A percentile compares a stretch with the other conserved stretches of the same genome.
These are phyloP conservation scores for Letharia columbiana DNA, from an alignment of 495 filamentous ascomycete species.

Conservation along the genomic window DNA sequence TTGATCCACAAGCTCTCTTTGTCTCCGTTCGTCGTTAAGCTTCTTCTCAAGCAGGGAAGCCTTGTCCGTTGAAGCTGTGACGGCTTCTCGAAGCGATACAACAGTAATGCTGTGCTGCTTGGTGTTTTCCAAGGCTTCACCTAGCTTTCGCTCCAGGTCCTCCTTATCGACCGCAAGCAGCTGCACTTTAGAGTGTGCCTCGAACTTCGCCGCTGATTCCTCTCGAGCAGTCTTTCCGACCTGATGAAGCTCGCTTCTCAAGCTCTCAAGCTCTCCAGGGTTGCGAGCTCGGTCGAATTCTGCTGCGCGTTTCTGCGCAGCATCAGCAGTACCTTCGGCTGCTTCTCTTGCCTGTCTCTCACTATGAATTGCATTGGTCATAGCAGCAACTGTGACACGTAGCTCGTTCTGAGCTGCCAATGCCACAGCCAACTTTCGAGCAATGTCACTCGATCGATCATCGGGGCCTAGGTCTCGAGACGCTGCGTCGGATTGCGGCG, in stretches of 20 bases:
- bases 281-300: conserved; percentile 82
- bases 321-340: conserved; percentile 79
- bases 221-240: conserved; percentile 65
- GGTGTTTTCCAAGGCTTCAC: conserved; percentile 55
- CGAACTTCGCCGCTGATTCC: conserved; percentile 62
- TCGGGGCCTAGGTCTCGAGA: conserved; percentile 47
- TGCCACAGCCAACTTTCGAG: conserved; percentile 69
- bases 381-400: conserved; percentile 55
- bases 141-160: conserved; percentile 61
- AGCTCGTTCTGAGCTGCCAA: conserved; percentile 71
- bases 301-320: conserved; percentile 70
- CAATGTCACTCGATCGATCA: conserved; percentile 69
- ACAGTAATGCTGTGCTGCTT: conserved; percentile 68
- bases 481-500: conserved; percentile 57
- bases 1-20: conserved; percentile 66
- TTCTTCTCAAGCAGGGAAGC: conserved; percentile 67
- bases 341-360: conserved; percentile 72
- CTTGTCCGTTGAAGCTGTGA: conserved; percentile 69
- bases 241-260: conserved; percentile 77
- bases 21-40: conserved; percentile 71
- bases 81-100: conserved; percentile 64
- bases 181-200: conserved; percentile 64
- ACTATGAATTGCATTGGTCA: conserved; percentile 62
- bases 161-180: conserved; percentile 75
- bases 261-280: conserved; percentile 69